Evolutionary conservation across 306 rosid genomes (phyloP), one percentile per base, ranked within the genome.

Genomic region (Cyclanthera cordifolia): DNA sequence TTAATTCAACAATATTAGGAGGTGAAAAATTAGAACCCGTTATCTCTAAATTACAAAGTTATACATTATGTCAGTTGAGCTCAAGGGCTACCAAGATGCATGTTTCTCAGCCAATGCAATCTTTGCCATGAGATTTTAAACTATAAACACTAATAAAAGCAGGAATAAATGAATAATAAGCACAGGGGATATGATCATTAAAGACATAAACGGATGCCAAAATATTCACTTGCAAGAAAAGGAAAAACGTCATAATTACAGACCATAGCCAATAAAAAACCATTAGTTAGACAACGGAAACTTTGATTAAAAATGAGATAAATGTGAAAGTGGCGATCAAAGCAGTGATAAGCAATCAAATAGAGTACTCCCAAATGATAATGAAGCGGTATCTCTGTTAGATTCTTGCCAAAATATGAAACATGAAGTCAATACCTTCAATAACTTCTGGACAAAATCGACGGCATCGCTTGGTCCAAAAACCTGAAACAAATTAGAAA

Each of bases 401-500:
- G 27, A 28, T 54, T 20, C 5, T 55, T 34, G 23, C 11, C 0
- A 14, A 27, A 70, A 41, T 53, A 64, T 66, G 47, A 60, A 72
- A 64, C 51, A 45, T 64, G 69, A 56, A 53, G 54, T 53, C 88
- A 70, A 2, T 77, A 88, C 97, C 80, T 81, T 82, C 81, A 86
- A 75, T 54, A 82, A 79, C 75, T 86, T 88, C 76, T 82, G 89
- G 73, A 88, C 97, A 86, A 91, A 91, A 67, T 79, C 86, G 56
- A 88, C 91, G 55, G 97, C 97, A 77, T 91, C 95, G 74, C 90
- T 85, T 60, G 97, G 97, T 80, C 97, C 97, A 72, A 91, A 86
- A 53, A 91, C 97, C 97, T 91, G 83, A 50, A 56, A 75, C 54
- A 76, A 41, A 73, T 53, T 60, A 21, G 60, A 73, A 53, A 63